phyloP scores from a whole-genome alignment of 768 basidiomycete genomes.

The Lactifluus hygrophoroides region DNA sequence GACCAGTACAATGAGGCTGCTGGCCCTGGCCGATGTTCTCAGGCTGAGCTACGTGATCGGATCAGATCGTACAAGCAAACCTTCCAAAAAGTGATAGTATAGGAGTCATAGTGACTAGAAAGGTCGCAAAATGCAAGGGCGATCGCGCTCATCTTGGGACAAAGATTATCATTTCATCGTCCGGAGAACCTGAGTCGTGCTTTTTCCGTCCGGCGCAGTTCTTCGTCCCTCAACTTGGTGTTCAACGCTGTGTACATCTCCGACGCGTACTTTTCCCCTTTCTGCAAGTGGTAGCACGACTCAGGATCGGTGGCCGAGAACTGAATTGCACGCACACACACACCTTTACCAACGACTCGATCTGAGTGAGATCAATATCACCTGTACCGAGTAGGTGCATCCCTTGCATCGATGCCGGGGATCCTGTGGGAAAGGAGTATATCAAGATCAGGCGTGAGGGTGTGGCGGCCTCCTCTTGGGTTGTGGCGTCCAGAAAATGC shows the following conservation, averaged over 20 bases:
- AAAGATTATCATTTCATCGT: neutral
- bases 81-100: neutral
- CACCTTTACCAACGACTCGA: slow-evolving; percentile 52
- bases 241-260: slow-evolving; percentile 51
- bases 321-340: slow-evolving; percentile 8
- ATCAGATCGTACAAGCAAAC: neutral
- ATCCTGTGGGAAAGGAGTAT: slow-evolving; percentile 46
- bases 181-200: slow-evolving; percentile 44
- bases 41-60: neutral
- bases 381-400: slow-evolving; percentile 58
- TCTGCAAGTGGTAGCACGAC: slow-evolving; percentile 31
- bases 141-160: neutral
- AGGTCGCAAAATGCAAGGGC: too few relatives aligned
- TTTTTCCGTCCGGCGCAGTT: slow-evolving; percentile 49
- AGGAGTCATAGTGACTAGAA: neutral
- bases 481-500: slow-evolving; percentile 68
- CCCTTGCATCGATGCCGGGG: slow-evolving; percentile 42
- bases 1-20: too few relatives aligned
- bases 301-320: neutral
- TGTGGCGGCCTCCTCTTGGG: slow-evolving; percentile 61
- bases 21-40: too few relatives aligned
- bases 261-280: slow-evolving; percentile 55
- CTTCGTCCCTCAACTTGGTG: slow-evolving; percentile 56
- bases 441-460: slow-evolving; percentile 52
- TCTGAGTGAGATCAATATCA: slow-evolving; percentile 40